Conservation (phyloP, 768 basidiomycete genomes). For the Tremella fuciformis region DNA sequence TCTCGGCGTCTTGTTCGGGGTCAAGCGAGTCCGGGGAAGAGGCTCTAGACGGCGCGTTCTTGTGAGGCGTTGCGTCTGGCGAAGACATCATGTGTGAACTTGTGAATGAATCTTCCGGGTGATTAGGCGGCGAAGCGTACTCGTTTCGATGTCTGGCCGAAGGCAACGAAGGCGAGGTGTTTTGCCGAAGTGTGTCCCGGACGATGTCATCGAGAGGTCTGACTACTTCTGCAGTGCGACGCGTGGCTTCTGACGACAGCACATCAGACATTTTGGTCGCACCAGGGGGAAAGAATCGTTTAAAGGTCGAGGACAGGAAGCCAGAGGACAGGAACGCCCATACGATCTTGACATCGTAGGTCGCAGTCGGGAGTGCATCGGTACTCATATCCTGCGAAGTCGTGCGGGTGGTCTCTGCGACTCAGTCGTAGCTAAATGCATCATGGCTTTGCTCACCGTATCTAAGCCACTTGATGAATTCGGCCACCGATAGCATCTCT, state of each 20-base stretch:
- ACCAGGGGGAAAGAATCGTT: slow-evolving; percentile 18
- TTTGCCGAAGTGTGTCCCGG: background rate
- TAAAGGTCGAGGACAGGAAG: slow-evolving; percentile 30
- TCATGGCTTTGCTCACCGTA: slow-evolving; percentile 29
- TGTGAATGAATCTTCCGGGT: background rate
- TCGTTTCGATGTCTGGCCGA: background rate
- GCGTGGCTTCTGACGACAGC: background rate
- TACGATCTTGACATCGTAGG: slow-evolving; percentile 35
- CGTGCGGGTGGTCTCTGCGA: slow-evolving; percentile 12
- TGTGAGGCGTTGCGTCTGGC: slow-evolving; percentile 1
- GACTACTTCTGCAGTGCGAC: background rate
- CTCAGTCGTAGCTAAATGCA: background rate
- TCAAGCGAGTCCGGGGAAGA: slow-evolving; percentile 13
- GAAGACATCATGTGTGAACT: slow-evolving; percentile 2
- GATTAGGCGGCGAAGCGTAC: background rate
- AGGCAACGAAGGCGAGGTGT: background rate
- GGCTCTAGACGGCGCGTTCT: slow-evolving; percentile 1
- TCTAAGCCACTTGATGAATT: slow-evolving; percentile 41
- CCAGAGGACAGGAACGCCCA: slow-evolving; percentile 41
- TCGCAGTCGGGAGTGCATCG: slow-evolving; percentile 23
- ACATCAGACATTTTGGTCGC: slow-evolving; percentile 1
- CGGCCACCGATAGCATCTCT: slow-evolving; percentile 24
- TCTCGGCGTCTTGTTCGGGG: background rate
- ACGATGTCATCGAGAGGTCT: background rate
- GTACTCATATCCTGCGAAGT: slow-evolving; percentile 6